These are phyloP conservation scores for Euphorbia peplus DNA, from an alignment of 345 rosid species.

Conservation along the genomic window DNA sequence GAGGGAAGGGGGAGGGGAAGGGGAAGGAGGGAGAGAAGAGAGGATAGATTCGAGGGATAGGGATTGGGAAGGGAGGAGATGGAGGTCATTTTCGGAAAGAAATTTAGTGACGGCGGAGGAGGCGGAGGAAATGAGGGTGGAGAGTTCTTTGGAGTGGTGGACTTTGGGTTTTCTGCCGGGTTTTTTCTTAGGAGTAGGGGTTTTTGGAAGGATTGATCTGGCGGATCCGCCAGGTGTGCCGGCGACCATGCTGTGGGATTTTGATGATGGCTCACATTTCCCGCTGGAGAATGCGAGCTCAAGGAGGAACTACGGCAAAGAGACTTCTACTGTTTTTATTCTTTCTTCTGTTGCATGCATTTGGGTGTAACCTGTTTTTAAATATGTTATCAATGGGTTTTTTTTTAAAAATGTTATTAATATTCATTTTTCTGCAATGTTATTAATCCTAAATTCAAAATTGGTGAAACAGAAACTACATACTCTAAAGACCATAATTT, in stretches of 20 bases:
- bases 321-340: neutral
- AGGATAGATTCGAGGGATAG: slow-evolving; percentile 38
- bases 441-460: no score
- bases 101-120: slow-evolving; percentile 43
- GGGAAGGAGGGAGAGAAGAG: slow-evolving; percentile 30
- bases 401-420: no score
- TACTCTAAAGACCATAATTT: no score
- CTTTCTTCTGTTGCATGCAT: neutral
- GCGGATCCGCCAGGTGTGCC: slow-evolving; percentile 7
- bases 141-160: slow-evolving; percentile 18
- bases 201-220: neutral
- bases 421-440: no score
- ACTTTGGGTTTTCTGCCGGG: slow-evolving; percentile 8
- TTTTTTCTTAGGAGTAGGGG: slow-evolving; percentile 11
- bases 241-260: slow-evolving; percentile 19
- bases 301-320: neutral
- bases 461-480: no score
- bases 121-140: slow-evolving; percentile 43
- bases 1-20: slow-evolving; percentile 20
- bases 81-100: slow-evolving; percentile 44
- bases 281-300: neutral
- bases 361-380: neutral
- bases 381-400: no score
- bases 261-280: neutral
- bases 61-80: slow-evolving; percentile 43